Evolutionary conservation across 345 rosid species (phyloP).

Genomic region (Sonneratia caseolaris): DNA sequence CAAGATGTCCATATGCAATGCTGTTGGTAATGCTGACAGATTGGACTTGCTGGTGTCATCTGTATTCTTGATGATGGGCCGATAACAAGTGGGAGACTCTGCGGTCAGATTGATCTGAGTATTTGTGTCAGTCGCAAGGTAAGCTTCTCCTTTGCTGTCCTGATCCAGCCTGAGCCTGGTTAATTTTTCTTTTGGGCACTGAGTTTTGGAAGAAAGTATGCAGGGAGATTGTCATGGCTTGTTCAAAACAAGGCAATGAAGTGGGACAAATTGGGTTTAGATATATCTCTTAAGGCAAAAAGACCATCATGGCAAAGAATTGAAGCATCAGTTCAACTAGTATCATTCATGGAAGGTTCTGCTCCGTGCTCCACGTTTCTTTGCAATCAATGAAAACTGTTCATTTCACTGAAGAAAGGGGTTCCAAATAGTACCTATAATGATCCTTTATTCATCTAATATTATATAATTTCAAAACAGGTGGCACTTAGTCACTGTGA

Average conservation of each 20-base stretch:
- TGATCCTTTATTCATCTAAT: slow-evolving; percentile 6
- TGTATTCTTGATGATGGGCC: slow-evolving; percentile 98
- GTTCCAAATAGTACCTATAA: neutral
- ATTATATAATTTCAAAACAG: slow-evolving; percentile 17
- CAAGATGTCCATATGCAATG: slow-evolving; percentile 4
- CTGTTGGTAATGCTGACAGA: slow-evolving; percentile 37
- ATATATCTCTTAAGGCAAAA: slow-evolving; percentile 82
- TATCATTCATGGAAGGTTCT: slow-evolving; percentile 96
- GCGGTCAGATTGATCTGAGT: slow-evolving; percentile 71
- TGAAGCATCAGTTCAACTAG: slow-evolving; percentile 97
- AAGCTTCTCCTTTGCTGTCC: slow-evolving; percentile 74
- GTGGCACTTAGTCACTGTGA: slow-evolving; percentile 98
- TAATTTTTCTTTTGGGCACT: slow-evolving; percentile 92
- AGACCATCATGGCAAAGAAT: slow-evolving; percentile 80
- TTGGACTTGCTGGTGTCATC: slow-evolving; percentile 66
- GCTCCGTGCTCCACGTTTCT: neutral
- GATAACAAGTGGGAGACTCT: slow-evolving; percentile 69
- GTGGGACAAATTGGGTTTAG: slow-evolving; percentile 98
- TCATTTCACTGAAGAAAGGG: neutral
- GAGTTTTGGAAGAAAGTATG: slow-evolving; percentile 86
- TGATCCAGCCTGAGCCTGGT: slow-evolving; percentile 98
- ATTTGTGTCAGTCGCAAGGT: slow-evolving; percentile 73
- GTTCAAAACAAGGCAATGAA: slow-evolving; percentile 98
- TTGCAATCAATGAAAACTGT: slow-evolving; percentile 1
- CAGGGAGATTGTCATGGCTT: slow-evolving; percentile 98